Evolutionary conservation across 495 filamentous ascomycete species (phyloP).

Genomic region (Talaromyces trachyspermus): DNA sequence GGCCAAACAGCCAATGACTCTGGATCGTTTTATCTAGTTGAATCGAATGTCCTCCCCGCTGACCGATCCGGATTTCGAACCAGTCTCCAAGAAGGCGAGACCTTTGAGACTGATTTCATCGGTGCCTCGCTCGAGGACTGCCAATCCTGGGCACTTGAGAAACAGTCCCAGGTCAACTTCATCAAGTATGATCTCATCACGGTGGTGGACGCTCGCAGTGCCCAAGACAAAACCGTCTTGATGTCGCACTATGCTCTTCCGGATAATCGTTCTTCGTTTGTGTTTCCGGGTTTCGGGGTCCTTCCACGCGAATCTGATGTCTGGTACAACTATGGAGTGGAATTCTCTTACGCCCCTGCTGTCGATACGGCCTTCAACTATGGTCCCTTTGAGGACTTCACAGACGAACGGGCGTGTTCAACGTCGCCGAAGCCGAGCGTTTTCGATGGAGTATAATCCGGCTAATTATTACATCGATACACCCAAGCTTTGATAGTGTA

Average conservation of each 20-base stretch:
- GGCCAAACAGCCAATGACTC: not conserved
- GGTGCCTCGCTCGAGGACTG: conserved; percentile 10
- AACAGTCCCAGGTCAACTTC: conserved; percentile 9
- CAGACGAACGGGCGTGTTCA: conserved; percentile 11
- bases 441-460: not conserved
- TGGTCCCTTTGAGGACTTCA: conserved; percentile 10
- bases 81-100: conserved; percentile 4
- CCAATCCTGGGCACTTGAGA: conserved; percentile 11
- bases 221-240: conserved; percentile 10
- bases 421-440: conserved; percentile 4
- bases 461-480: not conserved
- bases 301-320: conserved; percentile 9
- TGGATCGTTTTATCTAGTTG: not conserved
- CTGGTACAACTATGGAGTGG: conserved; percentile 12
- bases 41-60: not conserved
- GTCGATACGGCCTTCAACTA: conserved; percentile 3
- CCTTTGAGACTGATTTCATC: conserved; percentile 12
- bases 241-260: conserved; percentile 1
- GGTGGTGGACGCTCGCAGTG: conserved; percentile 10
- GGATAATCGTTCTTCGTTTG: not conserved
- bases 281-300: conserved; percentile 8
- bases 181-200: conserved; percentile 11
- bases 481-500: not conserved
- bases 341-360: conserved; percentile 3
- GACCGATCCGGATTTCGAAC: not conserved